Evolutionary conservation across 2,329 filamentous ascomycete species (phyloP).

Genomic region (Ophiostoma sp.): DNA sequence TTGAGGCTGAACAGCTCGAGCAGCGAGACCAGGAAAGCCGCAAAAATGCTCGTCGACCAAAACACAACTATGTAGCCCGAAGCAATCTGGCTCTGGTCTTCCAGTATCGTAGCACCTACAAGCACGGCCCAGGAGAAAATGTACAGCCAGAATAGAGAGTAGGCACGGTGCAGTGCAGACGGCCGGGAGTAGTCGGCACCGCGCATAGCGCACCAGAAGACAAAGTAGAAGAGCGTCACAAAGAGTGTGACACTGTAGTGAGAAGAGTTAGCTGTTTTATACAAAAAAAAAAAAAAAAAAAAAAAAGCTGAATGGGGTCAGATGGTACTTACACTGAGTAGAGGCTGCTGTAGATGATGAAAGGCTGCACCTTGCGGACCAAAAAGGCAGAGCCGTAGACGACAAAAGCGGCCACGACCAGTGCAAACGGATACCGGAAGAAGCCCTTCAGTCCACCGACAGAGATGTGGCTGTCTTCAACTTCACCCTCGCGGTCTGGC

Average conservation of each 20-base stretch:
- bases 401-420: constrained; percentile 61
- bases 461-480: constrained; percentile 49
- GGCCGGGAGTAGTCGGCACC: constrained; percentile 75
- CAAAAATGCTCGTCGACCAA: constrained; percentile 68
- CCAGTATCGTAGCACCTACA: constrained; percentile 66
- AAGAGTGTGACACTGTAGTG: constrained; percentile 66
- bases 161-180: constrained; percentile 77
- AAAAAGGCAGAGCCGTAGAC: constrained; percentile 69
- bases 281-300: too few species aligned
- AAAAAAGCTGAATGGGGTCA: too few species aligned
- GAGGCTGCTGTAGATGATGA: constrained; percentile 83
- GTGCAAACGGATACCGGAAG: constrained; percentile 73
- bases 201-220: constrained; percentile 76
- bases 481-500: constrained; percentile 47
- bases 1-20: constrained; percentile 74
- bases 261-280: too few species aligned
- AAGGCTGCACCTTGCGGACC: constrained; percentile 75
- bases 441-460: constrained; percentile 76
- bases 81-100: constrained; percentile 58
- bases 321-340: constrained; percentile 55
- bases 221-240: constrained; percentile 70
- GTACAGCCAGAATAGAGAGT: constrained; percentile 80
- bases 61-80: constrained; percentile 78
- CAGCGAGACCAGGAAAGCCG: constrained; percentile 69
- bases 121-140: constrained; percentile 66